Percentiles rank a stretch among this genome's conserved stretches.
Evolutionary conservation across 306 rosid genomes (phyloP).

Genomic region (Cicer bijugum): DNA sequence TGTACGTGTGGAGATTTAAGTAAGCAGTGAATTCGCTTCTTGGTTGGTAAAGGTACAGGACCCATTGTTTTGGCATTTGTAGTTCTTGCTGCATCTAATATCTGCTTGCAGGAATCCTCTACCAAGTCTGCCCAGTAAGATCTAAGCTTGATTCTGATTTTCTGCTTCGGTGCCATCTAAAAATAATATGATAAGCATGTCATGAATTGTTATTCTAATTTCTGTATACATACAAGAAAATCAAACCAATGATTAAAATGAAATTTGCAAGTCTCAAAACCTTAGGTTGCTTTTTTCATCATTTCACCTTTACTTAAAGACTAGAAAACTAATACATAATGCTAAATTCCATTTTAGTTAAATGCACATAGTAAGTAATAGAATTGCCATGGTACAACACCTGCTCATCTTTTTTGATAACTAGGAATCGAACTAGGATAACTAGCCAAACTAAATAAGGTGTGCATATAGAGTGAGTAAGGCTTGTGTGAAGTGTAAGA

Average conservation of each 20-base stretch:
- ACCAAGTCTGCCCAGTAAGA: conserved; percentile 89
- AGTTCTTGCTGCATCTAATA: conserved; percentile 87
- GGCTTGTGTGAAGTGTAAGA: background rate
- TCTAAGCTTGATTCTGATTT: conserved; percentile 92
- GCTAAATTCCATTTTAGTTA: background rate
- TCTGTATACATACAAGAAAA: background rate
- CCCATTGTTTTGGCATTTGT: conserved; percentile 98
- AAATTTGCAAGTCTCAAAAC: background rate
- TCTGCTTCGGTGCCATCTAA: conserved; percentile 92
- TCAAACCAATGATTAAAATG: conserved; percentile 29
- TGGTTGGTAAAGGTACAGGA: conserved; percentile 98
- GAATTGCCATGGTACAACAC: background rate
- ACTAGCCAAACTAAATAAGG: background rate
- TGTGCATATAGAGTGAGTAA: background rate
- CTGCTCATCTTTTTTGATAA: no score
- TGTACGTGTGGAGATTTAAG: conserved; percentile 94
- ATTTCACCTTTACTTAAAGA: no score
- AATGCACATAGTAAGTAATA: background rate
- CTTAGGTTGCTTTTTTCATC: background rate
- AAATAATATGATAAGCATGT: conserved; percentile 27
- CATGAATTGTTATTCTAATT: conserved; percentile 10
- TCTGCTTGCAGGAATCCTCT: conserved; percentile 99
- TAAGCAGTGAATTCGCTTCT: conserved; percentile 79
- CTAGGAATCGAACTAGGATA: no score
- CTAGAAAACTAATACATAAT: background rate